Conservation (phyloP, 176 grass and related monocot species). For the Tillandsia leiboldiana region DNA sequence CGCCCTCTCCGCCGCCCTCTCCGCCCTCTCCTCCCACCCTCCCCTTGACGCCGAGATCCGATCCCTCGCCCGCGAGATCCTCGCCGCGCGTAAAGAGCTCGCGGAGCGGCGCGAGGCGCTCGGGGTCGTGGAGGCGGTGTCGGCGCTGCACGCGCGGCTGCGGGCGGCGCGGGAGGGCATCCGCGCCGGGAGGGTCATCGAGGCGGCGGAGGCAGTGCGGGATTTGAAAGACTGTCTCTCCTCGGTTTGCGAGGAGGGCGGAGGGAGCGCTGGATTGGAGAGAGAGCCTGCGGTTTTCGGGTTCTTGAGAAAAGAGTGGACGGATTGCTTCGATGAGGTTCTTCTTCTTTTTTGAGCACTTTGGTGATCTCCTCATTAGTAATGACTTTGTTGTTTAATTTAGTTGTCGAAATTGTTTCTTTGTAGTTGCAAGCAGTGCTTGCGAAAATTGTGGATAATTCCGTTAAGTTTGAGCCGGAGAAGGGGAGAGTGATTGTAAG, state of each 20-base stretch:
- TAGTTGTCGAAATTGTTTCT: slow-evolving; percentile 19
- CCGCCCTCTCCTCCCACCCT: slow-evolving; percentile 42
- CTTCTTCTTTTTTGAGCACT: slow-evolving; percentile 1
- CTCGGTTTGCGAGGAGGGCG: slow-evolving; percentile 16
- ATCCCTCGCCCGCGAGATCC: slow-evolving; percentile 48
- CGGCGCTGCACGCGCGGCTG: slow-evolving; percentile 38
- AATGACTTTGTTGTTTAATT: slow-evolving; percentile 18
- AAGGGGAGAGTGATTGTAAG: slow-evolving; percentile 50
- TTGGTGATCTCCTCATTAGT: background rate
- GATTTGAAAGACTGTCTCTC: slow-evolving; percentile 42
- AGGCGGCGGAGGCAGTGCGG: slow-evolving; percentile 28
- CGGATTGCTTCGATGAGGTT: slow-evolving; percentile 69
- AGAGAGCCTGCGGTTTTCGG: slow-evolving; percentile 51
- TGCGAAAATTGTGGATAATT: slow-evolving; percentile 42
- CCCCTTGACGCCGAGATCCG: slow-evolving; percentile 59
- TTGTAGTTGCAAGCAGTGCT: slow-evolving; percentile 64
- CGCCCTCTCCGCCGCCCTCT: slow-evolving; percentile 41
- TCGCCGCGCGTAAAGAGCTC: slow-evolving; percentile 42
- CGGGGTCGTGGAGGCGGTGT: slow-evolving; percentile 33
- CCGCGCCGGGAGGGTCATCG: slow-evolving; percentile 35
- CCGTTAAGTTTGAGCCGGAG: slow-evolving; percentile 47
- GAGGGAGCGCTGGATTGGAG: background rate
- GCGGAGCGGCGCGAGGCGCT: slow-evolving; percentile 64
- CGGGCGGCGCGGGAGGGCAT: slow-evolving; percentile 43
- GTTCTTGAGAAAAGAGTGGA: slow-evolving; percentile 61